These are phyloP conservation scores for Raphanus hybrid DNA, from an alignment of 441 rosid genomes.

Conservation along the genomic window DNA sequence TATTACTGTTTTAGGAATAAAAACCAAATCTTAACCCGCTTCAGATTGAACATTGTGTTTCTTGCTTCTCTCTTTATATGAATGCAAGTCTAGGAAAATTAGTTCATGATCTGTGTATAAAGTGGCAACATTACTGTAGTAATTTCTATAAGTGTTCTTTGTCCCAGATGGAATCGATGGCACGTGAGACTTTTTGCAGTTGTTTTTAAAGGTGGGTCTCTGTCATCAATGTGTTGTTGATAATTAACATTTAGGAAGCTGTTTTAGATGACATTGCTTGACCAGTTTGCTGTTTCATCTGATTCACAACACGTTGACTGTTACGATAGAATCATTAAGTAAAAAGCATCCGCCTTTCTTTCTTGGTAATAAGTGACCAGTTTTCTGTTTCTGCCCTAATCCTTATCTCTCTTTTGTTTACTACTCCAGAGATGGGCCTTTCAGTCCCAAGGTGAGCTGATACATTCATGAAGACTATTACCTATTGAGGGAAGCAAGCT, in stretches of 20 bases:
- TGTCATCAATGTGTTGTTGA: conserved; percentile 47
- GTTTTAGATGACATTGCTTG: conserved; percentile 24
- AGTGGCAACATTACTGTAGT: conserved; percentile 47
- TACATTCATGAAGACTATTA: conserved; percentile 38
- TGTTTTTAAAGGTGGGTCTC: conserved; percentile 67
- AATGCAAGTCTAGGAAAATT: conserved; percentile 6
- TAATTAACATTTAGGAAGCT: conserved; percentile 35
- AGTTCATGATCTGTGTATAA: conserved; percentile 18
- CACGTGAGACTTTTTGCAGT: conserved; percentile 85
- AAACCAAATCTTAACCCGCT: conserved; percentile 1
- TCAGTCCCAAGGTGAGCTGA: conserved; percentile 76
- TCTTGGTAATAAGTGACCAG: not conserved
- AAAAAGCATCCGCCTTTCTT: conserved; percentile 15
- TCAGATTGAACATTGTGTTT: conserved; percentile 19
- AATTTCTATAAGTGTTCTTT: conserved; percentile 67
- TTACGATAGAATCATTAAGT: not conserved
- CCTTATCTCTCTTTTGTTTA: conserved; percentile 30
- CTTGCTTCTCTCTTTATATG: conserved; percentile 16
- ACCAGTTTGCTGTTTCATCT: conserved; percentile 28
- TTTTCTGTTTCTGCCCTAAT: not conserved
- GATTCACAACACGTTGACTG: not conserved
- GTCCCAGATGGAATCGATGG: conserved; percentile 97
- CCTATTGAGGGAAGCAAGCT: conserved; percentile 25
- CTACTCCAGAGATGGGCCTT: conserved; percentile 70
- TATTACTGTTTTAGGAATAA: conserved; percentile 6